Conservation (phyloP, 495 filamentous ascomycete genomes). For the Letharia lupina region DNA sequence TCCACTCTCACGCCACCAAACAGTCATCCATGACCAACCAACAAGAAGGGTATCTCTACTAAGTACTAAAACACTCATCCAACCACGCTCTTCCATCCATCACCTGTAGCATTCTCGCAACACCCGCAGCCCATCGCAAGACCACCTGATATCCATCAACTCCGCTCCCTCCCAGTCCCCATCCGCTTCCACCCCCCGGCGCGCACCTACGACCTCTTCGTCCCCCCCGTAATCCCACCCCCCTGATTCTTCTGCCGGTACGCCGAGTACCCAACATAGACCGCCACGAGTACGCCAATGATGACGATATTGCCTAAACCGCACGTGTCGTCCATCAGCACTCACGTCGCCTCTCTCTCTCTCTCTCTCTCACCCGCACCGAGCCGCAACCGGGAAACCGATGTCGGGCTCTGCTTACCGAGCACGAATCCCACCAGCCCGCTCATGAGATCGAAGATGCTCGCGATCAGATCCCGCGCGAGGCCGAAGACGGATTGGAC, state of each 20-base stretch:
- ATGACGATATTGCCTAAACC: constrained; percentile 42
- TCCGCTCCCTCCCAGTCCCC: background rate
- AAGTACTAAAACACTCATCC: background rate
- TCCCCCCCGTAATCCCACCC: constrained; percentile 17
- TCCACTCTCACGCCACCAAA: background rate
- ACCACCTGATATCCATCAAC: background rate
- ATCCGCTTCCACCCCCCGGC: background rate
- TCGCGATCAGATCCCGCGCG: constrained; percentile 19
- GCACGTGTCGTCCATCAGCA: background rate
- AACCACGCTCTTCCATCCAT: background rate
- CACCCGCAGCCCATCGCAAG: background rate
- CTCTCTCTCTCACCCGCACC: no score
- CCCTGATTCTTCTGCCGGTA: constrained; percentile 31
- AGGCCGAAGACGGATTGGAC: constrained; percentile 31
- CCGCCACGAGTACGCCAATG: constrained; percentile 39
- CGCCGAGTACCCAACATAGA: constrained; percentile 35
- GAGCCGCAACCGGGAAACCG: no score
- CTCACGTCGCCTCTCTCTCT: background rate
- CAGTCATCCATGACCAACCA: background rate
- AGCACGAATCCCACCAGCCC: constrained; percentile 36
- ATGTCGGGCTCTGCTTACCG: constrained; percentile 26
- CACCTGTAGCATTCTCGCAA: background rate
- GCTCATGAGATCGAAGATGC: constrained; percentile 30
- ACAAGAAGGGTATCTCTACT: constrained; percentile 13
- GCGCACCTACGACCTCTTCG: constrained; percentile 16